Evolutionary conservation across 495 filamentous ascomycete genomes (phyloP).

Genomic region (Lasiosphaeria miniovina): DNA sequence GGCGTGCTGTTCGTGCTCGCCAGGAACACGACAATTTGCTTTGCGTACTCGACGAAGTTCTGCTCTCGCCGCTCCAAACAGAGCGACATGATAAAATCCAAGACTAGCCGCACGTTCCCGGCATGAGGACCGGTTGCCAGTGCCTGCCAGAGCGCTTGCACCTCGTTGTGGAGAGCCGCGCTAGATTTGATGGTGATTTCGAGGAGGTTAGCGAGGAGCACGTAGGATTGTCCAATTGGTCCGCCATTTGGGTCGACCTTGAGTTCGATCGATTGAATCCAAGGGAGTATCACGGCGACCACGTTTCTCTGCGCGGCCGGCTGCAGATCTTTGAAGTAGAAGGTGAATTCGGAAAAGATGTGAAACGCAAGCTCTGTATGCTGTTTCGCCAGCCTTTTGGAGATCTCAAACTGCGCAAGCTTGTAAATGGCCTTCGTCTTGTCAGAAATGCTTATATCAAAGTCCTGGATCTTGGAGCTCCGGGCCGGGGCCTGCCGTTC

Average conservation of each 20-base stretch:
- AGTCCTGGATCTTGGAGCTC: conserved; percentile 89
- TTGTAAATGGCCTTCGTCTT: conserved; percentile 98
- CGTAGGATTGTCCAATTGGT: conserved; percentile 86
- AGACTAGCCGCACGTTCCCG: conserved; percentile 90
- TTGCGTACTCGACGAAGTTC: conserved; percentile 95
- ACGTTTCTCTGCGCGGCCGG: conserved; percentile 85
- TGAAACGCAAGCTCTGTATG: conserved; percentile 86
- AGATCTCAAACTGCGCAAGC: conserved; percentile 93
- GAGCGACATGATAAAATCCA: conserved; percentile 92
- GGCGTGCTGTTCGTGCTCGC: conserved; percentile 77
- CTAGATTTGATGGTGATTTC: conserved; percentile 94
- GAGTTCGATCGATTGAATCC: conserved; percentile 92
- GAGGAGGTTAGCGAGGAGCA: conserved; percentile 91
- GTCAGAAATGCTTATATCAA: conserved; percentile 96
- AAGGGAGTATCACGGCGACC: conserved; percentile 89
- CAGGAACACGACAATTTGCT: conserved; percentile 94
- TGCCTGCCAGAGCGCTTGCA: conserved; percentile 96
- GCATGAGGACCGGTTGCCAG: conserved; percentile 88
- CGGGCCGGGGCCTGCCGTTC: conserved; percentile 67
- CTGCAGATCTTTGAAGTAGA: conserved; percentile 81
- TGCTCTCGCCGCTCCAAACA: conserved; percentile 93
- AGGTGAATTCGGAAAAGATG: conserved; percentile 90
- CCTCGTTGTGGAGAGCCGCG: conserved; percentile 86
- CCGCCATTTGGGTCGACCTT: conserved; percentile 93
- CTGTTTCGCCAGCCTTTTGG: conserved; percentile 81